Evolutionary conservation across 2,329 filamentous ascomycete species (phyloP).

Genomic region (Septoria petroselini): DNA sequence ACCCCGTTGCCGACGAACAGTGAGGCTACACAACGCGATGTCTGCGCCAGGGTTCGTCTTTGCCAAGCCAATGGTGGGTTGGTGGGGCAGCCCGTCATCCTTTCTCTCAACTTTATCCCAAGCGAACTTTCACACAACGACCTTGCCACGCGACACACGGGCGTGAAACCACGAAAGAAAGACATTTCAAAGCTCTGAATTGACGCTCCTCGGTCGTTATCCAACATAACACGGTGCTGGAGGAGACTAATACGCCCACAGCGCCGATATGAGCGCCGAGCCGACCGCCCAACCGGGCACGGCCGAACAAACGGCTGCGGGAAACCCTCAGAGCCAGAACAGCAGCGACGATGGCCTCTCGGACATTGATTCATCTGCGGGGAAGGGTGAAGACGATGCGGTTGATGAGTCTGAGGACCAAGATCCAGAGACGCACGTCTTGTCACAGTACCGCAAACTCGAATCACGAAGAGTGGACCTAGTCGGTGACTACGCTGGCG

Average conservation of each 20-base stretch:
- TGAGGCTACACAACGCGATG: no score
- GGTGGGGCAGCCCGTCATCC: no score
- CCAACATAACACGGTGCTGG: no score
- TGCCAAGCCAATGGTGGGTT: background rate
- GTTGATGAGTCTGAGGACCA: background rate
- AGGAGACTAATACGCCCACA: background rate
- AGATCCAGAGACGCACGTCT: constrained; percentile 4
- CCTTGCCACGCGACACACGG: background rate
- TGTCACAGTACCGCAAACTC: constrained; percentile 42
- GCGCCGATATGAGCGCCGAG: constrained; percentile 9
- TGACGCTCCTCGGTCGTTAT: no score
- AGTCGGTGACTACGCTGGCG: constrained; percentile 71
- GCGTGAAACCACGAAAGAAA: no score
- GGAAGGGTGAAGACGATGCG: constrained; percentile 3
- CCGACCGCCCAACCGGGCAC: constrained; percentile 1
- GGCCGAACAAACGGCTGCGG: background rate
- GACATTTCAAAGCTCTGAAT: no score
- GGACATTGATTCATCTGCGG: constrained; percentile 4
- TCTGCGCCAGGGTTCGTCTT: background rate
- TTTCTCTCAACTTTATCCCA: constrained; percentile 4
- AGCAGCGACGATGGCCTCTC: constrained; percentile 2
- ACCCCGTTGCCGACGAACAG: no score
- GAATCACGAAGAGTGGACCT: constrained; percentile 57
- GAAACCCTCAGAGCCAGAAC: background rate
- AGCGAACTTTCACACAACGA: constrained; percentile 6